A percentile compares a stretch with the other conserved stretches of the same genome.
Conservation (phyloP, 1,284 basidiomycete species). For the Gastroboletus turbinatus region DNA sequence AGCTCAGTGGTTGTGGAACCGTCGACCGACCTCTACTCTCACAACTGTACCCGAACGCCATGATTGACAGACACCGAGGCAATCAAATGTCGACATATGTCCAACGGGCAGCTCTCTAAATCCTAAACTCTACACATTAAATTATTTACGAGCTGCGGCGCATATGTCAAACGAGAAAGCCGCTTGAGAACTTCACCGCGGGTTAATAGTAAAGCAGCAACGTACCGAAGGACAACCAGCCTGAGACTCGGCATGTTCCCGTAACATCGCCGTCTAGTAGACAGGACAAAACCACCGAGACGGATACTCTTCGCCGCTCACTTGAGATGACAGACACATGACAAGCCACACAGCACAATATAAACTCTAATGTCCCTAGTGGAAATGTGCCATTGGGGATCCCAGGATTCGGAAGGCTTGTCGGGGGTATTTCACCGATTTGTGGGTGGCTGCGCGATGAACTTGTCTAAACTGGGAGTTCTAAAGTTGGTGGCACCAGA, state of each 20-base stretch:
- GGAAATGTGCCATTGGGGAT: neutral
- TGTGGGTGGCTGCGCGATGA: slow-evolving; percentile 1
- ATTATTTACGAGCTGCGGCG: neutral
- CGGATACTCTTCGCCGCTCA: slow-evolving; percentile 5
- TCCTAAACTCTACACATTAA: neutral
- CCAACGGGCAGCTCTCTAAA: neutral
- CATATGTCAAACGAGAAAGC: neutral
- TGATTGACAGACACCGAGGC: neutral
- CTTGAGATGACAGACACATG: slow-evolving; percentile 6
- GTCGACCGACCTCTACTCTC: neutral
- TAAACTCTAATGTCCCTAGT: neutral
- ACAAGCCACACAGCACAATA: neutral
- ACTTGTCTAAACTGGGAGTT: neutral
- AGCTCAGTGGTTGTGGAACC: neutral
- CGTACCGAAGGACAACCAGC: neutral
- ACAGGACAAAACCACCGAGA: neutral
- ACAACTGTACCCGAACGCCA: neutral
- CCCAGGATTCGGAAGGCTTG: neutral
- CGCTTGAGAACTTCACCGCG: neutral
- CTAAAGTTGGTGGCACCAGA: neutral
- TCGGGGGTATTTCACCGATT: neutral
- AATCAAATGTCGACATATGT: neutral
- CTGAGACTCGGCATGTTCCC: neutral
- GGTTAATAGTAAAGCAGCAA: neutral
- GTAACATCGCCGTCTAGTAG: neutral